Conservation (phyloP, 305 asterid species). For the Fraxinus dipetala region DNA sequence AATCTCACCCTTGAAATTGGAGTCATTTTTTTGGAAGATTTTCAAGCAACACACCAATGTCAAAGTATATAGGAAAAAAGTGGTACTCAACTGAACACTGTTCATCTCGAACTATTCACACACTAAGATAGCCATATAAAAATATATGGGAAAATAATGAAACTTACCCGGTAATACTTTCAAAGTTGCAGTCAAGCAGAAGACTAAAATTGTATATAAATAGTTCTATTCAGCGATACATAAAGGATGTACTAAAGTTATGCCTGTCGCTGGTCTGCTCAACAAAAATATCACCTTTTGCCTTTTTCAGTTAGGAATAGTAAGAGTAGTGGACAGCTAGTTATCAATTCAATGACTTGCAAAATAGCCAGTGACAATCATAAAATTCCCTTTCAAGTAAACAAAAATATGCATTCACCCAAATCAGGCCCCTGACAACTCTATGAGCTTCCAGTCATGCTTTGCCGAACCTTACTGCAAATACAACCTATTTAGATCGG, state of each 20-base stretch:
- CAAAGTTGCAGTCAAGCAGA: slow-evolving; percentile 9
- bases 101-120: not conserved
- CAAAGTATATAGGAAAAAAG: not conserved
- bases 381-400: not conserved
- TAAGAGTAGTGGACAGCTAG: not conserved
- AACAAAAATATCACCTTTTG: slow-evolving; percentile 4
- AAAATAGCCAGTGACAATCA: slow-evolving; percentile 7
- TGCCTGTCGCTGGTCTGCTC: not conserved
- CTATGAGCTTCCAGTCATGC: not conserved
- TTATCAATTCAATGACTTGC: not conserved
- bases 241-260: not conserved
- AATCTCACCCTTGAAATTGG: not conserved
- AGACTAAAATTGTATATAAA: not conserved
- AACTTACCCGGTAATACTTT: not conserved
- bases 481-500: not conserved
- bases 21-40: slow-evolving; percentile 6
- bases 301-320: slow-evolving; percentile 9
- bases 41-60: not conserved
- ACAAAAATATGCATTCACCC: slow-evolving; percentile 13
- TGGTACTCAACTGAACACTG: not conserved
- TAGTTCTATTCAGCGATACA: not conserved
- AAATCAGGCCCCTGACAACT: slow-evolving; percentile 14
- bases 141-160: not conserved
- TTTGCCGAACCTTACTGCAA: not conserved
- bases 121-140: slow-evolving; percentile 1